Conservation (phyloP, 495 filamentous ascomycete genomes). For the Aspergillus baeticus region DNA sequence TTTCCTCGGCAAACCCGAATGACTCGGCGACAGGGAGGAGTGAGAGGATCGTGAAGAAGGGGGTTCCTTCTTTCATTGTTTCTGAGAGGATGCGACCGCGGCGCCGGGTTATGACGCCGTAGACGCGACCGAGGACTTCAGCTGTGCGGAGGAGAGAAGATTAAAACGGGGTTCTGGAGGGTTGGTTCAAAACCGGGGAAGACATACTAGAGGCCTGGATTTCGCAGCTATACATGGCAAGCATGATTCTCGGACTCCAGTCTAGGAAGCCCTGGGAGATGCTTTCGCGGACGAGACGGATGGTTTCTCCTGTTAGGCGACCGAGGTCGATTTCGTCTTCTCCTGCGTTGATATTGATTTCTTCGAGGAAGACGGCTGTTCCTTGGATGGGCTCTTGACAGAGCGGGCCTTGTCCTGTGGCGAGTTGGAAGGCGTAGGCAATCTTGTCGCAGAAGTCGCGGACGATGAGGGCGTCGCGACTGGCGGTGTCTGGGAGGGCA, state of each 20-base stretch:
- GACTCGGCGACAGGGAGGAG: slow-evolving; percentile 88
- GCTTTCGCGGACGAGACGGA: slow-evolving; percentile 81
- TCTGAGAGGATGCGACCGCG: slow-evolving; percentile 88
- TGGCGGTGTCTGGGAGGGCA: slow-evolving; percentile 22
- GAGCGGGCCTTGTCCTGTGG: slow-evolving; percentile 84
- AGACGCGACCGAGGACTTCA: slow-evolving; percentile 92
- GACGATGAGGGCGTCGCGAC: slow-evolving; percentile 58
- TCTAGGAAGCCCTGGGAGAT: slow-evolving; percentile 88
- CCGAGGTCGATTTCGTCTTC: slow-evolving; percentile 72
- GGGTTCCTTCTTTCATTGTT: slow-evolving; percentile 89
- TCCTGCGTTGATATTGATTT: slow-evolving; percentile 57
- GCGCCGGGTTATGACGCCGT: slow-evolving; percentile 87
- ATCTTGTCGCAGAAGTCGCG: slow-evolving; percentile 86
- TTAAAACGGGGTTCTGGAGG: neutral
- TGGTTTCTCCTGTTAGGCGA: slow-evolving; percentile 84
- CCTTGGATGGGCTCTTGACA: slow-evolving; percentile 95
- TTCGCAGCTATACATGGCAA: slow-evolving; percentile 98
- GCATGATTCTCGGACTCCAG: slow-evolving; percentile 89
- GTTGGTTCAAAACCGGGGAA: slow-evolving; percentile 1
- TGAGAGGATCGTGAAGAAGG: slow-evolving; percentile 90
- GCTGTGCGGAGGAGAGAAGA: slow-evolving; percentile 46
- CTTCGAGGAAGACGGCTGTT: slow-evolving; percentile 86
- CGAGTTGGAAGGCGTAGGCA: slow-evolving; percentile 87
- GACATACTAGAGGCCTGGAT: slow-evolving; percentile 89
- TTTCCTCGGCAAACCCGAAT: slow-evolving; percentile 94